Evolutionary conservation across 2,329 filamentous ascomycete species (phyloP), one percentile per base, ranked within the genome.

Genomic region (Cercospora sp.): DNA sequence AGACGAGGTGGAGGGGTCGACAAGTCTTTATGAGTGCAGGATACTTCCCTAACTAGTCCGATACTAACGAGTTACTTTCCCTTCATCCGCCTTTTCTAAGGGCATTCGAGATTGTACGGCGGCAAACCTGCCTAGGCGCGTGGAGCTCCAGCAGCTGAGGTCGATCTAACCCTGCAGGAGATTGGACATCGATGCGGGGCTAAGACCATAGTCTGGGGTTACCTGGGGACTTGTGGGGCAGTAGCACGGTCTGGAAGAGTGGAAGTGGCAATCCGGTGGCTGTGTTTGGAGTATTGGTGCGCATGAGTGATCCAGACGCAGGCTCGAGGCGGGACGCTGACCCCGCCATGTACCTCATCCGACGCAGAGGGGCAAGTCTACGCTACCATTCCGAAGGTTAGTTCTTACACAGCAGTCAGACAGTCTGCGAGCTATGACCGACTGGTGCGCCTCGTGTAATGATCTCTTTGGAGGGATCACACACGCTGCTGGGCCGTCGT

Each of bases 91-190:
- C 16, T 26, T 58, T 18, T 23, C 45, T 36, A 28, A 31, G 59
- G 20, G 53, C 48, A 30, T 18, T 42, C 53, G 48, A 51, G 40
- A 28, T 58, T 51, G 18, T 45, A 36, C 20, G 18, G 42, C 65
- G 65, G 58, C 51, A 63, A 28, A 67, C 60, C 65, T 67, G 53
- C 65, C 65, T 51, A 31, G 31, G 60, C 28, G 57, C 28, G 57
- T 28, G 53, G 40, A 64, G 31, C 48, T 48, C 23, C 53, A 55
- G 48, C 55, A 31, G 48, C 48, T 55, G 48, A 55, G 48, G 48
- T 59, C 55, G 55, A 18, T 13, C n/a, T 16, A 20, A 18, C 30
- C 40, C 48, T 67, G n/a, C 30, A 16, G 42, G 48, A 63, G 48
- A 16, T 12, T 20, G 9, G n/a, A 59, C 31, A 16, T 59, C n/a